Percentiles rank a stretch among this genome's conserved stretches.
These are phyloP conservation scores for Mrakia blollopis DNA, from an alignment of 768 basidiomycete genomes.

Conservation along the genomic window DNA sequence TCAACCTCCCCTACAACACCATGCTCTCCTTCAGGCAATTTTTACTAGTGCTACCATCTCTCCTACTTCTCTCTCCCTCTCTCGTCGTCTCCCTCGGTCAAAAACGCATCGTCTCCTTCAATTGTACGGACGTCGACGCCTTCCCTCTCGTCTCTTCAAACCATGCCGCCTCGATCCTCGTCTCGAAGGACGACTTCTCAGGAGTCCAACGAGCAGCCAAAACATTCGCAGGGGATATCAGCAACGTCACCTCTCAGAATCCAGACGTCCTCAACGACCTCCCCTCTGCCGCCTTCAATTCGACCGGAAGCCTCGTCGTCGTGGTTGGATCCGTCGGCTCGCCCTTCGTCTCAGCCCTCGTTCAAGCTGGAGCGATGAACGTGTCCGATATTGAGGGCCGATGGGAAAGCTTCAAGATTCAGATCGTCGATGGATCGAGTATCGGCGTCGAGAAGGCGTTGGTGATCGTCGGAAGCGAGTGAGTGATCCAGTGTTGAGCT, in stretches of 20 bases:
- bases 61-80: background rate
- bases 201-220: slow-evolving; percentile 59
- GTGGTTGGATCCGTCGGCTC: slow-evolving; percentile 63
- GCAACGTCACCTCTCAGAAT: slow-evolving; percentile 55
- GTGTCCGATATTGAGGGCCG: slow-evolving; percentile 57
- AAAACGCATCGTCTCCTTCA: slow-evolving; percentile 29
- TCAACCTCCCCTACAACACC: background rate
- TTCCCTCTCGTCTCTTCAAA: slow-evolving; percentile 33
- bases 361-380: slow-evolving; percentile 55
- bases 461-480: slow-evolving; percentile 65
- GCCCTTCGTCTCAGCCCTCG: slow-evolving; percentile 54
- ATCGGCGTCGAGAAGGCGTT: slow-evolving; percentile 59
- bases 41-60: background rate
- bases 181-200: slow-evolving; percentile 55
- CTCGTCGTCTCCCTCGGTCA: slow-evolving; percentile 28
- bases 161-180: slow-evolving; percentile 27
- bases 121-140: background rate
- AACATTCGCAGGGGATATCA: slow-evolving; percentile 60
- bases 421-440: slow-evolving; percentile 55
- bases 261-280: slow-evolving; percentile 54
- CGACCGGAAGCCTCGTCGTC: slow-evolving; percentile 49
- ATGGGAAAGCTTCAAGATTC: slow-evolving; percentile 62
- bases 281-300: slow-evolving; percentile 51
- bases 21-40: background rate
- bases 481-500: slow-evolving; percentile 24